Conservation (phyloP, 129 eudicot species). For the Chrysanthemum seticuspe region DNA sequence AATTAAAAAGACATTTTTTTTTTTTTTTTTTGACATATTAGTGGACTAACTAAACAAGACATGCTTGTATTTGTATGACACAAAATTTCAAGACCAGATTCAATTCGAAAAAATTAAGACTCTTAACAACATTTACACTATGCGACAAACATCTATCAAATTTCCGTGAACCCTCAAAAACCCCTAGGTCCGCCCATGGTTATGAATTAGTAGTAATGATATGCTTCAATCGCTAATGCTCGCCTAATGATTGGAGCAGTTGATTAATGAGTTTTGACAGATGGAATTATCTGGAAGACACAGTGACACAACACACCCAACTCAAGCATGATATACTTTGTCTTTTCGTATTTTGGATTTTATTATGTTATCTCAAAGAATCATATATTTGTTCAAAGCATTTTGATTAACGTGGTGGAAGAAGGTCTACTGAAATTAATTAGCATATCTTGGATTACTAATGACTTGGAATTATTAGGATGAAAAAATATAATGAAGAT, state of each 20-base stretch:
- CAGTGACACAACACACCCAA: constrained; percentile 1
- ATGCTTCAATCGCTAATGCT: constrained; percentile 12
- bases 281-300: constrained; percentile 31
- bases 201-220: neutral
- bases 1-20: too few relatives aligned
- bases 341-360: constrained; percentile 3
- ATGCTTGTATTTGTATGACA: too few relatives aligned
- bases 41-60: too few relatives aligned
- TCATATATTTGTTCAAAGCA: neutral
- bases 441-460: neutral
- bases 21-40: too few relatives aligned
- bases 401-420: neutral
- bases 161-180: too few relatives aligned
- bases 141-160: neutral
- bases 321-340: constrained; percentile 9
- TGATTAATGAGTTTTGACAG: constrained; percentile 20
- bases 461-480: neutral
- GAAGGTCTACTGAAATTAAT: neutral
- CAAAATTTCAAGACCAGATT: too few relatives aligned
- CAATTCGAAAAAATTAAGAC: too few relatives aligned
- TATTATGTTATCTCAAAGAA: neutral
- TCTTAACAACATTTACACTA: too few relatives aligned
- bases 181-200: too few relatives aligned
- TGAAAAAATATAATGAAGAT: too few relatives aligned
- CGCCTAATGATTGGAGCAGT: constrained; percentile 29